These are phyloP conservation scores for Galerina marginata DNA, from an alignment of 768 basidiomycete species.

Conservation along the genomic window DNA sequence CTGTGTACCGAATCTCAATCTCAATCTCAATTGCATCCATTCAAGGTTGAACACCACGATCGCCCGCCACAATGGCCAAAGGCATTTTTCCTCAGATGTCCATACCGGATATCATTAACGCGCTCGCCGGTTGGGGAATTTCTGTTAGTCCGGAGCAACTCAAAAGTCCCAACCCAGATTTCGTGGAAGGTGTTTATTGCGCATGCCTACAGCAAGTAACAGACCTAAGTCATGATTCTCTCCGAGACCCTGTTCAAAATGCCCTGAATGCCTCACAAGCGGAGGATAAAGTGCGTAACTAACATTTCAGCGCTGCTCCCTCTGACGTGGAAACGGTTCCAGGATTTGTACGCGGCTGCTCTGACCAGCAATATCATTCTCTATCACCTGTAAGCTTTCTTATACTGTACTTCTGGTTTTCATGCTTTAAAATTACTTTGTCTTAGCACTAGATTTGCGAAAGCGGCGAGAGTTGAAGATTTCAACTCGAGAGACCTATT, in stretches of 20 bases:
- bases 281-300: constrained; percentile 54
- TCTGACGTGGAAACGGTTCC: background rate
- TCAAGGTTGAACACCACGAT: background rate
- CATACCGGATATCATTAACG: constrained; percentile 63
- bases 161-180: constrained; percentile 67
- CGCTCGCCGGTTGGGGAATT: constrained; percentile 73
- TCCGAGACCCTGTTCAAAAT: constrained; percentile 63
- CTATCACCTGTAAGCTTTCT: constrained; percentile 63
- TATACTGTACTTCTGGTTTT: background rate
- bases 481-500: constrained; percentile 79
- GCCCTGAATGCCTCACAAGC: constrained; percentile 56
- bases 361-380: constrained; percentile 68
- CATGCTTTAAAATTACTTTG: background rate
- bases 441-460: constrained; percentile 68
- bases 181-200: constrained; percentile 71
- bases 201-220: constrained; percentile 78
- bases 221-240: constrained; percentile 58
- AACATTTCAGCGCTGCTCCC: background rate
- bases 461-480: constrained; percentile 74
- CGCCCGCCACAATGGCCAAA: constrained; percentile 43
- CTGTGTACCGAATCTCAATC: no score
- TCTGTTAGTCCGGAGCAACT: constrained; percentile 72
- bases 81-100: constrained; percentile 71
- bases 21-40: no score
- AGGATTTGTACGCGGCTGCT: constrained; percentile 73